Evolutionary conservation across 2,329 filamentous ascomycete species (phyloP), one percentile per base, ranked within the genome.

Genomic region (Diaporthe ilicicola): DNA sequence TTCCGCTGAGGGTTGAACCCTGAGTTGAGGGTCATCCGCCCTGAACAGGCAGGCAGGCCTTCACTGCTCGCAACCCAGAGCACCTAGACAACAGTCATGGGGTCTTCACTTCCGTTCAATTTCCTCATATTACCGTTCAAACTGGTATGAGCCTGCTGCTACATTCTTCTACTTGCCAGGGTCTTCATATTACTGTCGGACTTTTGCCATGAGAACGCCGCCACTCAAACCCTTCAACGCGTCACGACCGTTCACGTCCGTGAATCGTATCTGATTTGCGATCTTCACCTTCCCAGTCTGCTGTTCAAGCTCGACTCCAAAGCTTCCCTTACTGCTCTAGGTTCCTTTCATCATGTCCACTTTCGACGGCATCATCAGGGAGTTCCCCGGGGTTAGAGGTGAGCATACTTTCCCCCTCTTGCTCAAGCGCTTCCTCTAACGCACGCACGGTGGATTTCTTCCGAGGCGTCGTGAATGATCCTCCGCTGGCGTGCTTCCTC

Each of bases 401-500:
- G 13, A 70, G 50, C 2, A 48, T n/a, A 17, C 0, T 27, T 19
- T 6, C 1, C 1, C 56, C 3, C 29, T 9, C 12, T 10, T 4
- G 50, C 39, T 17, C 22, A 51, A 22, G 27, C 62, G 13, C 34
- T 7, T 19, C 37, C 5, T 42, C 42, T 55, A 19, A 76, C 15
- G 22, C n/a, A 7, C 19, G 29, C 19, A 12, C 69, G 93, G 91
- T 98, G 74, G 95, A 98, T 81, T 94, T 91, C 82, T 98, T 98
- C 76, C 89, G 93, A 83, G 82, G 19, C 84, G 86, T 56, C 82
- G 84, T 54, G 1, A 56, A 66, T 13, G 61, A 71, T 24, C 87
- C 92, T 4, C 93, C 94, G 0, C 81, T 96, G 69, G 94, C 93
- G 19, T 96, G 92, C 79, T 97, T 98, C 78, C 85, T 98, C 32